These are phyloP conservation scores for Tylopilus sp. DNA, from an alignment of 768 basidiomycete species.

Conservation along the genomic window DNA sequence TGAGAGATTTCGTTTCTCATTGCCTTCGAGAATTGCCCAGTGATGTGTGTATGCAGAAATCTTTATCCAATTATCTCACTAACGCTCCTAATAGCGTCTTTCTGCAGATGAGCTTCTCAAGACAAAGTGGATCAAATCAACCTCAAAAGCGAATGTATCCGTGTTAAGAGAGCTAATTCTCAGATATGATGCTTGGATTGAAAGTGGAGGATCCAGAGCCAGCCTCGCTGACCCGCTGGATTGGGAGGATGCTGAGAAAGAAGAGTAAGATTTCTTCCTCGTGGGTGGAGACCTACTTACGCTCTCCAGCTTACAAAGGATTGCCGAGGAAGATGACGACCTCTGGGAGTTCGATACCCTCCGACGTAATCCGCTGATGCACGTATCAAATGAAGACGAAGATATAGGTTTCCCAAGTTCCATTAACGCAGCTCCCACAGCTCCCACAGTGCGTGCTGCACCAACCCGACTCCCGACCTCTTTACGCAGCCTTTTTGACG, in stretches of 20 bases:
- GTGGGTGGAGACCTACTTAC: constrained; percentile 5
- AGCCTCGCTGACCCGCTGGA: constrained; percentile 70
- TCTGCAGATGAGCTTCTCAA: constrained; percentile 86
- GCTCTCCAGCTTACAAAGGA: constrained; percentile 17
- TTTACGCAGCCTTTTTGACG: constrained; percentile 75
- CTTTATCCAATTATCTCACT: background rate
- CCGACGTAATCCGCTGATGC: constrained; percentile 38
- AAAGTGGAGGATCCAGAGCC: constrained; percentile 66
- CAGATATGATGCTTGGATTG: constrained; percentile 71
- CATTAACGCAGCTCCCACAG: constrained; percentile 16
- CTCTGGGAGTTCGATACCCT: constrained; percentile 80
- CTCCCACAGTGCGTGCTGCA: constrained; percentile 49
- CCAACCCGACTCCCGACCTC: constrained; percentile 68
- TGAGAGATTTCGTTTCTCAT: constrained; percentile 82
- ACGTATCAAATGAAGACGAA: constrained; percentile 23
- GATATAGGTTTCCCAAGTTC: constrained; percentile 16
- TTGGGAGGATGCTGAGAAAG: constrained; percentile 70
- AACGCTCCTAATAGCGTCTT: constrained; percentile 54
- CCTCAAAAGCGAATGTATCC: constrained; percentile 62
- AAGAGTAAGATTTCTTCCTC: constrained; percentile 35
- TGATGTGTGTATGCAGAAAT: constrained; percentile 50
- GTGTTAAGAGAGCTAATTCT: constrained; percentile 77
- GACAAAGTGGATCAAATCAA: constrained; percentile 85
- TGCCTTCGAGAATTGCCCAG: constrained; percentile 79
- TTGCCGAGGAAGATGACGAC: constrained; percentile 32